These are phyloP conservation scores for Trametes coccinea DNA, from an alignment of 768 basidiomycete genomes.

Conservation along the genomic window DNA sequence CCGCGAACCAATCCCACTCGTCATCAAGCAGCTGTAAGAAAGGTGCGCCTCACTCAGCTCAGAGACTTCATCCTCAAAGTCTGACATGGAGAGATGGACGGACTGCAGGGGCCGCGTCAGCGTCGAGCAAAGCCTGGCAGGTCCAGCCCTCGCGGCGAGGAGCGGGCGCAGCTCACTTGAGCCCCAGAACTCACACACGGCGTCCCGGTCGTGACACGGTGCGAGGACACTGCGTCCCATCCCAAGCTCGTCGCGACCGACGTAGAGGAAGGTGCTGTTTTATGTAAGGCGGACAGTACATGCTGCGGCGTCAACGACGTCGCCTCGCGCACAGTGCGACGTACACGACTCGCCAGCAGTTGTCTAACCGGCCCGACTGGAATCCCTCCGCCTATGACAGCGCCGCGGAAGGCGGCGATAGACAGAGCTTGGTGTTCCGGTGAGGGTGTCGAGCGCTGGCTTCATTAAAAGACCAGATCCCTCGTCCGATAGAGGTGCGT, in stretches of 20 bases:
- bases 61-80: too few relatives aligned
- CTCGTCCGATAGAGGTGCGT: constrained; percentile 17
- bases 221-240: constrained; percentile 4
- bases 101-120: neutral
- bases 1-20: constrained; percentile 2
- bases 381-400: neutral
- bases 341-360: constrained; percentile 11
- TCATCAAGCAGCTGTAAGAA: constrained; percentile 1
- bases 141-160: neutral
- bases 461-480: constrained; percentile 16
- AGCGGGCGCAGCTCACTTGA: constrained; percentile 16
- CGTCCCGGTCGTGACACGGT: neutral
- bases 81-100: neutral
- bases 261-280: constrained; percentile 17
- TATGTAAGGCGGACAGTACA: constrained; percentile 20
- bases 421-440: neutral
- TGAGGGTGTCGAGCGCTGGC: constrained; percentile 1
- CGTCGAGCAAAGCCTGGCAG: neutral
- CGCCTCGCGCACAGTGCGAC: constrained; percentile 8
- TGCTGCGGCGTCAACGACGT: constrained; percentile 12
- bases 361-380: constrained; percentile 12
- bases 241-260: constrained; percentile 7
- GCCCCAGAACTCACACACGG: constrained; percentile 11
- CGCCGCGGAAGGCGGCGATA: constrained; percentile 2
- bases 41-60: neutral